A percentile compares a stretch with the other conserved stretches of the same genome.
phyloP scores from a whole-genome alignment of 2,329 filamentous ascomycete genomes.

The Sporothrix phasma region DNA sequence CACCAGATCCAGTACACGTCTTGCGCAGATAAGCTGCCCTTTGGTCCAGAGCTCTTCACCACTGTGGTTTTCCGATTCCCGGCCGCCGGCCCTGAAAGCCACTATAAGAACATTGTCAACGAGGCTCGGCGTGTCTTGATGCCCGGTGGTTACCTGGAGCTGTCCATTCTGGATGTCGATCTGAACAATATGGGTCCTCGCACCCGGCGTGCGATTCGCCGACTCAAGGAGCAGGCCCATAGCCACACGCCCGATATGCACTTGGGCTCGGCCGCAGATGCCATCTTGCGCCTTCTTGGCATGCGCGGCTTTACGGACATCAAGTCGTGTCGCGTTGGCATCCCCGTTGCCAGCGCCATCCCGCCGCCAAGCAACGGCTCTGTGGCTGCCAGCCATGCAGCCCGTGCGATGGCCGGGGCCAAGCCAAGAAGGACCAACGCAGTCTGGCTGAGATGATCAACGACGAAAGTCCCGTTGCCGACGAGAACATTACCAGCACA shows the following conservation, averaged over 20 bases:
- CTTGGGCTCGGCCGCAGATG: conserved; percentile 49
- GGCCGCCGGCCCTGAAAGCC: conserved; percentile 53
- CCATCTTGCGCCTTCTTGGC: conserved; percentile 56
- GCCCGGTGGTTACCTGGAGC: conserved; percentile 68
- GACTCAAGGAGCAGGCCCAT: conserved; percentile 61
- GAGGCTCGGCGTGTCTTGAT: conserved; percentile 70
- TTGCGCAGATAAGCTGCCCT: conserved; percentile 59
- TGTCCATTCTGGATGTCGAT: conserved; percentile 69
- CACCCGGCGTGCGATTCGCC: conserved; percentile 57
- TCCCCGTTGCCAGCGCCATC: conserved; percentile 55
- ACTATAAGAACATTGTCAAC: conserved; percentile 60
- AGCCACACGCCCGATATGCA: conserved; percentile 48
- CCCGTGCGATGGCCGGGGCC: background rate
- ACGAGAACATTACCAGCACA: conserved; percentile 84
- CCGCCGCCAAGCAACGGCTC: conserved; percentile 20
- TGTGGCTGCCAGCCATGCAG: background rate
- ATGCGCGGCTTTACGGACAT: conserved; percentile 60
- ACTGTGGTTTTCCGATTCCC: conserved; percentile 72
- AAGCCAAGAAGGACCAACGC: conserved; percentile 37
- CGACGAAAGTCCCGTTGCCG: conserved; percentile 57
- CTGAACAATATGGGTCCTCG: conserved; percentile 72
- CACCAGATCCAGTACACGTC: conserved; percentile 62
- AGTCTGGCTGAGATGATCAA: conserved; percentile 63
- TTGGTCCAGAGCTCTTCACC: conserved; percentile 64
- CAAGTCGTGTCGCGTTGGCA: conserved; percentile 66